phyloP scores from a whole-genome alignment of 2,329 filamentous ascomycete genomes.

The Fusarium sp. region DNA sequence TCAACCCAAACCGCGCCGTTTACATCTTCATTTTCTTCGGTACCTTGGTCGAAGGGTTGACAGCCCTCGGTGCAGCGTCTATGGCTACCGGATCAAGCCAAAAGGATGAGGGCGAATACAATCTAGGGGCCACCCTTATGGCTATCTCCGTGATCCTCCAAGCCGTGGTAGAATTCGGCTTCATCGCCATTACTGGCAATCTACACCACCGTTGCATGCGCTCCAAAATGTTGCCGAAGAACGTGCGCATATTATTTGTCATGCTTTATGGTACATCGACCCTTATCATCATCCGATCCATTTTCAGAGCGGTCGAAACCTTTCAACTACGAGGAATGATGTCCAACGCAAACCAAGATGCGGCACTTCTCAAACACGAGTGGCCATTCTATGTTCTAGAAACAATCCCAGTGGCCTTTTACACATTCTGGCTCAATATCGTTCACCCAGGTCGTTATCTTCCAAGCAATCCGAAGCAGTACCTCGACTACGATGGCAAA shows the following conservation, averaged over 20 bases:
- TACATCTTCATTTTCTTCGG: conserved; percentile 47
- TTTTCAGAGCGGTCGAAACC: conserved; percentile 44
- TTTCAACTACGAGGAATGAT: conserved; percentile 36
- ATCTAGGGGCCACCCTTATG: conserved; percentile 69
- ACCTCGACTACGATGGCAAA: conserved; percentile 58
- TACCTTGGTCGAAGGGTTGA: conserved; percentile 41
- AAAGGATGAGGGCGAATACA: conserved; percentile 70
- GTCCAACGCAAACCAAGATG: conserved; percentile 25
- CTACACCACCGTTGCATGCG: conserved; percentile 33
- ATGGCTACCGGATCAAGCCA: conserved; percentile 40
- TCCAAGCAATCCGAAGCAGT: conserved; percentile 56
- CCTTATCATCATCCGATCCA: conserved; percentile 43
- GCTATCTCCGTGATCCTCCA: conserved; percentile 64
- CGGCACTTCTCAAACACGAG: conserved; percentile 58
- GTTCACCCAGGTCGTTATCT: conserved; percentile 60
- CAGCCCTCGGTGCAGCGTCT: conserved; percentile 43
- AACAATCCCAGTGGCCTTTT: conserved; percentile 59
- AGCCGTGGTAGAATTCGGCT: conserved; percentile 38
- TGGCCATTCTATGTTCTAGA: conserved; percentile 65
- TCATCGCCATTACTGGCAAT: conserved; percentile 38
- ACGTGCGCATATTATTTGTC: conserved; percentile 42
- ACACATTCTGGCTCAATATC: conserved; percentile 60
- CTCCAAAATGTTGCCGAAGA: conserved; percentile 40
- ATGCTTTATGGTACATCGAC: conserved; percentile 46
- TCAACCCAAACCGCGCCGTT: conserved; percentile 47